Evolutionary conservation across 306 rosid species (phyloP), one percentile per base, ranked within the genome.

Genomic region (Glycyrrhiza uralensis): DNA sequence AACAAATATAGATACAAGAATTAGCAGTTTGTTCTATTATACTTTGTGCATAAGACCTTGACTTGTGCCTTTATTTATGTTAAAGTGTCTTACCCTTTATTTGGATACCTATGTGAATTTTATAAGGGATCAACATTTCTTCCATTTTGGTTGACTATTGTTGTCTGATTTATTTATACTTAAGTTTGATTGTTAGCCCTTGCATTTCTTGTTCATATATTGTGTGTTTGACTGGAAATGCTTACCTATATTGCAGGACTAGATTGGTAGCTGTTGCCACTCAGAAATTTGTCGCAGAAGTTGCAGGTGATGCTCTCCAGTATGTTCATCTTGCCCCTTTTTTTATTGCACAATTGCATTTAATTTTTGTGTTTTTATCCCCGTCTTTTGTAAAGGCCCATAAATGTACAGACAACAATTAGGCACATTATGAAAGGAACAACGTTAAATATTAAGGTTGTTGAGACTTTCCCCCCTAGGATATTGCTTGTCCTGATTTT

Each of bases 251-350:
- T 82, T 41, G 52, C 90, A 91, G 96, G 83, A 87, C 88, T 66
- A 85, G 97, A 73, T 76, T 88, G 60, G 96, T 91, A 41, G 97
- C 92, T 55, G 92, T 88, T 72, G 97, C 97, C 60, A 87, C 92
- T 5, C 96, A 91, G 83, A 91, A 88, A 81, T 91, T 91, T 82
- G 96, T 91, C 29, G 92, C 91, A 24, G 97, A 89, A 80, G 91
- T 91, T 74, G 96, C 96, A 13, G 87, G 81, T 15, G 89, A 87
- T 74, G 90, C 92, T 45, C 93, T 88, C 66, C 87, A 74, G 92
- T 87, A 88, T 75, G 88, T 74, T 72, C 24, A 35, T 58, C 50
- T 74, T 49, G 14, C 28, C 72, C 22, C 9, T 17, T 44, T 39
- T n/a, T n/a, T n/a, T n/a, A n/a, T 50, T 41, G 32, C n/a, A 46